Evolutionary conservation across 2,329 filamentous ascomycete species (phyloP).

Genomic region (Fusarium sp.): DNA sequence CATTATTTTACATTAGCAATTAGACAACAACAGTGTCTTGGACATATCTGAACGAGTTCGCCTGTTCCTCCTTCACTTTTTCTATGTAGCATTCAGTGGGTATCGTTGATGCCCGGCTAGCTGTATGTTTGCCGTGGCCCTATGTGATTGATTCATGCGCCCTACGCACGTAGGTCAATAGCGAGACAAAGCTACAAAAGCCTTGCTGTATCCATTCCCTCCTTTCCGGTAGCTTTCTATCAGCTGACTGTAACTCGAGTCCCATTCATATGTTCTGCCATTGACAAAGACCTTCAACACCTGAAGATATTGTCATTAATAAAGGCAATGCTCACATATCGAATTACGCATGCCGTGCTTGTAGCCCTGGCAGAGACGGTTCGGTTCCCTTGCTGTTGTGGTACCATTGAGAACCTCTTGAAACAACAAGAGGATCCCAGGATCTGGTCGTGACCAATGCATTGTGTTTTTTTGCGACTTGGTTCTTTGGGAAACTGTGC

Average conservation of each 20-base stretch:
- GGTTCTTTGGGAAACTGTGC: neutral
- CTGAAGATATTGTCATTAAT: neutral
- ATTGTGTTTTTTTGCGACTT: neutral
- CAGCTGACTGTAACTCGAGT: neutral
- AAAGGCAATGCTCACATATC: neutral
- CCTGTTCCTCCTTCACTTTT: neutral
- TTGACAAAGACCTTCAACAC: neutral
- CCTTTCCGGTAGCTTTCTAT: neutral
- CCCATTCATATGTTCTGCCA: neutral
- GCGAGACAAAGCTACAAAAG: neutral
- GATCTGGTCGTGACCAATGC: neutral
- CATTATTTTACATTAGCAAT: slow-evolving; percentile 29
- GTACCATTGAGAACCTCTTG: neutral
- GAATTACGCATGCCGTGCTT: neutral
- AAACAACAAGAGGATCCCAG: no score
- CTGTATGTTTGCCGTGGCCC: neutral
- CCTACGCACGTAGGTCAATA: neutral
- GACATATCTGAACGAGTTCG: neutral
- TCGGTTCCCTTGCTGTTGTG: neutral
- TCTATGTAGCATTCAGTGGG: neutral
- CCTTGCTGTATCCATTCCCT: neutral
- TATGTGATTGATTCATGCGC: no score
- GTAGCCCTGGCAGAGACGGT: neutral
- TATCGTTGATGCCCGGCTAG: neutral
- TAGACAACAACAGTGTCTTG: neutral